Conservation (phyloP, 139 green algal genomes). For the Coccomyxa sp. region DNA sequence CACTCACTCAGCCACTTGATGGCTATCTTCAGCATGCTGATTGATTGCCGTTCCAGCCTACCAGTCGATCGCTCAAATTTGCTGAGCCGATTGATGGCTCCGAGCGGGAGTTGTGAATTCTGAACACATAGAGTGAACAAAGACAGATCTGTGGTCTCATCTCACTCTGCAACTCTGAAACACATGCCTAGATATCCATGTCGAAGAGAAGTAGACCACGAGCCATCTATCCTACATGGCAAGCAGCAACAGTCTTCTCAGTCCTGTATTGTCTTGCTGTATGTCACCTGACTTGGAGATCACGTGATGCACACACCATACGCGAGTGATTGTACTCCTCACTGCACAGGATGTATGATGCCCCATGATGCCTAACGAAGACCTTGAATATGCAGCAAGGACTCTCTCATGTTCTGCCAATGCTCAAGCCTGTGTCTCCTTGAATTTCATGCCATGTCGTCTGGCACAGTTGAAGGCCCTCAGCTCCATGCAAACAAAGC, state of each 20-base stretch:
- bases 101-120: neutral
- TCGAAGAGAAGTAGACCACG: neutral
- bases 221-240: neutral
- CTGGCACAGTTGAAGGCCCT: neutral
- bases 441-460: neutral
- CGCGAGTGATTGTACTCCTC: neutral
- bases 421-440: neutral
- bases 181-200: neutral
- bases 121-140: neutral
- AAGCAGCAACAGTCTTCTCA: neutral
- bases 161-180: neutral
- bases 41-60: neutral
- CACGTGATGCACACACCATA: neutral
- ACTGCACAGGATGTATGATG: neutral
- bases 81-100: neutral
- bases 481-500: neutral
- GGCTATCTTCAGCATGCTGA: neutral
- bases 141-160: neutral
- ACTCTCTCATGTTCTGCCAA: neutral
- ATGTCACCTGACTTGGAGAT: neutral
- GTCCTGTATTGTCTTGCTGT: neutral
- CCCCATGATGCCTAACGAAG: neutral
- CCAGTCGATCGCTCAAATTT: neutral
- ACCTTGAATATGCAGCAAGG: conserved; percentile 1
- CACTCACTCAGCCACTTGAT: neutral